Evolutionary conservation across 306 rosid genomes (phyloP).

Genomic region (Urtica urens): DNA sequence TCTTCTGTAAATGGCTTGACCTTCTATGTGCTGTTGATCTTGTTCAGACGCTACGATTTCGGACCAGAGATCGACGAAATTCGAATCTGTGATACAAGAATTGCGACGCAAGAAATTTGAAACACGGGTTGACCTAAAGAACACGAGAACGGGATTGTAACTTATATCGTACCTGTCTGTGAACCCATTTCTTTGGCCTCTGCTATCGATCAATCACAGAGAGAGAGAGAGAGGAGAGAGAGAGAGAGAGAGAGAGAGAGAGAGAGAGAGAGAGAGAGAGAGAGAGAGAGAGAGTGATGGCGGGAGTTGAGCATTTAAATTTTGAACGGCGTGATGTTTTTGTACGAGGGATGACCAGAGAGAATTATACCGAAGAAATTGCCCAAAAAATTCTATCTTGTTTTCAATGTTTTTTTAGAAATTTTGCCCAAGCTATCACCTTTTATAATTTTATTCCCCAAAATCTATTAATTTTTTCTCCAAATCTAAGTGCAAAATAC

Average conservation of each 20-base stretch:
- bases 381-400: too few relatives aligned
- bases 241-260: not conserved
- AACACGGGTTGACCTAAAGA: not conserved
- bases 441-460: too few relatives aligned
- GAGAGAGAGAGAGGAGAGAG: constrained; percentile 7
- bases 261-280: not conserved
- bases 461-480: too few relatives aligned
- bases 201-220: not conserved
- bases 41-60: constrained; percentile 27
- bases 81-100: constrained; percentile 12
- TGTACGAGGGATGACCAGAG: too few relatives aligned
- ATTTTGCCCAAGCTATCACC: too few relatives aligned
- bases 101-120: not conserved
- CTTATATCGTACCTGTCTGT: constrained; percentile 14
- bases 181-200: constrained; percentile 36
- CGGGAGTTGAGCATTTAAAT: not conserved
- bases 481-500: too few relatives aligned
- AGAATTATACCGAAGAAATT: too few relatives aligned
- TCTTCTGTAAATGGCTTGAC: constrained; percentile 45
- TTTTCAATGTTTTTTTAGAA: too few relatives aligned
- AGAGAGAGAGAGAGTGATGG: not conserved
- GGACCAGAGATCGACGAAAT: constrained; percentile 43
- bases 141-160: not conserved
- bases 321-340: too few relatives aligned
- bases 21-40: constrained; percentile 10